Percentiles rank a stretch among this genome's conserved stretches.
Evolutionary conservation across 345 rosid genomes (phyloP).

Genomic region (Litchi chinensis): DNA sequence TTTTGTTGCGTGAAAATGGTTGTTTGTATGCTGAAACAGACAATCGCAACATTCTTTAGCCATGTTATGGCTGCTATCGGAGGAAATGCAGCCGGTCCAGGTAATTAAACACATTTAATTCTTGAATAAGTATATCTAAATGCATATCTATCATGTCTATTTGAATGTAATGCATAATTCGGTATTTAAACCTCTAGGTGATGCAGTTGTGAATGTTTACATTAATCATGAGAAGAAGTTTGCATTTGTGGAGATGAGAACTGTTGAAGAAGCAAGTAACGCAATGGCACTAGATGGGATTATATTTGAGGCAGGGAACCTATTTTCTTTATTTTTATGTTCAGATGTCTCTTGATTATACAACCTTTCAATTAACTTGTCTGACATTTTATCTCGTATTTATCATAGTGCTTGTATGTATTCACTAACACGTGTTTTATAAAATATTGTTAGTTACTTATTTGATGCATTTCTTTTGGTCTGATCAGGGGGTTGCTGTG

Average conservation of each 20-base stretch:
- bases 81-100: conserved; percentile 60
- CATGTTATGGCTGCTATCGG: conserved; percentile 54
- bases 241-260: conserved; percentile 52
- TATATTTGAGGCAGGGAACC: conserved; percentile 37
- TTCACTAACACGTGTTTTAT: not conserved
- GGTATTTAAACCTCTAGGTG: conserved; percentile 32
- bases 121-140: not conserved
- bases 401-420: not conserved
- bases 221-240: conserved; percentile 48
- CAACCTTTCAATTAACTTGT: not conserved
- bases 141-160: not conserved
- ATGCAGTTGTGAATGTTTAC: conserved; percentile 50
- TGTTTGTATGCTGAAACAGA: conserved; percentile 30
- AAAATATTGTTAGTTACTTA: not conserved
- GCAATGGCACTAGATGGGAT: conserved; percentile 51
- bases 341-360: not conserved
- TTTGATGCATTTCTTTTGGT: conserved; percentile 14
- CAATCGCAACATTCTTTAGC: conserved; percentile 53
- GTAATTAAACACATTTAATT: conserved; percentile 23
- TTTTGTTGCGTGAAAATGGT: conserved; percentile 10
- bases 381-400: not conserved
- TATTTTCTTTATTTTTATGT: not conserved
- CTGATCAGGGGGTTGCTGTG: conserved; percentile 49
- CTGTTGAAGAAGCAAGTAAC: conserved; percentile 48
- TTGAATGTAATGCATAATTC: conserved; percentile 12